Conservation (phyloP, 805 yeast species). For the Metschnikowia kunwiensis region DNA sequence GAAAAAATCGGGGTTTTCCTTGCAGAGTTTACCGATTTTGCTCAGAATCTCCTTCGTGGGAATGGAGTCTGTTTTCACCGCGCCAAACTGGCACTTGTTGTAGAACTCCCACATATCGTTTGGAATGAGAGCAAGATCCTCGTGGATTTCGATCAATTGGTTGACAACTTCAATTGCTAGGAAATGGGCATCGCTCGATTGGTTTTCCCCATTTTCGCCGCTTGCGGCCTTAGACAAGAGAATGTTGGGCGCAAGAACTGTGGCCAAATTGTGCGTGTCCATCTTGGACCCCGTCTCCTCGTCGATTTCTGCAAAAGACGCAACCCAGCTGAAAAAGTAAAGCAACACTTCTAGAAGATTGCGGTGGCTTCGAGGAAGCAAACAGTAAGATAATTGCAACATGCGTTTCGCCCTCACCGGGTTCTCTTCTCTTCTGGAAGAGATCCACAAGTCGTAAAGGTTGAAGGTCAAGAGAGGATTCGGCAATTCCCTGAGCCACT, state of each 20-base stretch:
- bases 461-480: conserved; percentile 80
- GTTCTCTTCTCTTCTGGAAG: conserved; percentile 54
- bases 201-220: conserved; percentile 21
- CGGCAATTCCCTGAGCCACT: conserved; percentile 88
- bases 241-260: conserved; percentile 92
- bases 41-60: conserved; percentile 37
- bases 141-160: conserved; percentile 75
- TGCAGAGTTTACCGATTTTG: conserved; percentile 29
- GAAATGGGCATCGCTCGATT: conserved; percentile 69
- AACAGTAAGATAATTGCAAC: conserved; percentile 62
- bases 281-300: conserved; percentile 85
- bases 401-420: conserved; percentile 47
- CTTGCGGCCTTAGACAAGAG: conserved; percentile 54
- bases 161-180: conserved; percentile 89
- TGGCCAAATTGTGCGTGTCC: conserved; percentile 94
- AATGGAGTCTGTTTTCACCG: conserved; percentile 18
- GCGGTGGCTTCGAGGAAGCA: conserved; percentile 78
- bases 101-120: conserved; percentile 52
- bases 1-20: conserved; percentile 34
- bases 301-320: conserved; percentile 90
- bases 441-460: conserved; percentile 76
- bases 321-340: conserved; percentile 89
- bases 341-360: conserved; percentile 83
- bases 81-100: conserved; percentile 41
- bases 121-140: conserved; percentile 77